Evolutionary conservation across 805 yeast species (phyloP), one percentile per base, ranked within the genome.

Genomic region (Ogataea methanolica): DNA sequence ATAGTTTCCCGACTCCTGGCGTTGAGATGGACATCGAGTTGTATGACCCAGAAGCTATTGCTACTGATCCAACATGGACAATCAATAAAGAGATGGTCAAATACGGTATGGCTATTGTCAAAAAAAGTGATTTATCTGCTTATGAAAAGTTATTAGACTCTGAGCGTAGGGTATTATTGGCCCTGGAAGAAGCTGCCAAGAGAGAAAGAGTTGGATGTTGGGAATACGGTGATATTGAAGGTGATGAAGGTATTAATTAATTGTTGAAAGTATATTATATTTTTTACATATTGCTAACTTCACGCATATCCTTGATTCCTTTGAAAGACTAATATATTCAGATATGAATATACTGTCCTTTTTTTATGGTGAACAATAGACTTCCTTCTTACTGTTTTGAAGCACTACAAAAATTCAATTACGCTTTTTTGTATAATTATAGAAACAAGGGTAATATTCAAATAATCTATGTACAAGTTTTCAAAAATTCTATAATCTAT

Each of bases 141-240:
- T 70, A 67, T 60, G 80, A 78, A 46, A 57, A 46, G 21, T 49
- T 61, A 7, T 65, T 73, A 42, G 52, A 54, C 2, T 49, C 65
- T 36, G 76, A 73, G 45, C 69, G 67, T 41, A 68, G 69, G 33
- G 68, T 62, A 7, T 62, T 82, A 45, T 47, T 68, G 42, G 64
- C 59, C 33, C 69, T 72, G 3, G 84, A 85, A 63, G 49, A 55
- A 17, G 56, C 53, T 6, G 89, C 89, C 29, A 78, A 73, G 60
- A 45, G 63, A 16, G 63, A 57, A 33, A 82, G 79, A 50, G 58
- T 66, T 19, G 90, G 90, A 5, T 82, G 87, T 60, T 85, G 91
- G 91, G 80, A 82, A 65, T 81, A 78, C 55, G 91, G 91, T 43
- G 89, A 85, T 60, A 76, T 85, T 35, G 76, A 83, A 36, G 80